Conservation (phyloP, 129 eudicot genomes). For the Apium graveolens region DNA sequence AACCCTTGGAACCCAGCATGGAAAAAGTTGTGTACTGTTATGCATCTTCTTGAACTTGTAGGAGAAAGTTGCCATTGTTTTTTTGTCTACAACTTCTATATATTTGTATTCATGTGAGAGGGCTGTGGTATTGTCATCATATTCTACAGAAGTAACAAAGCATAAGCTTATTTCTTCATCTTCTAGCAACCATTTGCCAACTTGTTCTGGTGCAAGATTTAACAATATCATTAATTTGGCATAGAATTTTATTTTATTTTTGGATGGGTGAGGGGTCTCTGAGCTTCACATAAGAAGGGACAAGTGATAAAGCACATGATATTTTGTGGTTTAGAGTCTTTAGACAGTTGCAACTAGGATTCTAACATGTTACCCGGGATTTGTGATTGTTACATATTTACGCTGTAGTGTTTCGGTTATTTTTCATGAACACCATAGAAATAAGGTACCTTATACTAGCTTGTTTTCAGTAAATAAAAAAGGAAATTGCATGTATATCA, state of each 20-base stretch:
- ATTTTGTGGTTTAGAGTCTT: background rate
- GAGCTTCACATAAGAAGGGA: too few relatives aligned
- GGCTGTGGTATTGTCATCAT: background rate
- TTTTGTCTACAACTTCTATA: background rate
- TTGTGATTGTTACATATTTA: background rate
- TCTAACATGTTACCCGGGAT: background rate
- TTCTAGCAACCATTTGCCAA: background rate
- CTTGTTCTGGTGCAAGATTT: background rate
- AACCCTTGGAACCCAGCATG: background rate
- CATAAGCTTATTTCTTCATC: background rate
- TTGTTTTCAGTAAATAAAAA: background rate
- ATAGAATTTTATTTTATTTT: too few relatives aligned
- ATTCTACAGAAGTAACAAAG: background rate
- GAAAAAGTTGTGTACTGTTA: background rate
- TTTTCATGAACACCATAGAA: background rate
- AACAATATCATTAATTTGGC: too few relatives aligned
- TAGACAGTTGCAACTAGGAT: background rate
- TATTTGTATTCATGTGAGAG: background rate
- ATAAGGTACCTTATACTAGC: background rate
- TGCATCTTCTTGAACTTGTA: background rate
- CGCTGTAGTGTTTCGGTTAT: background rate
- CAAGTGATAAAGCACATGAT: background rate
- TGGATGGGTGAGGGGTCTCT: too few relatives aligned
- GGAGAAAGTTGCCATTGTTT: background rate
- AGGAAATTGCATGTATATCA: too few relatives aligned